These are phyloP conservation scores for Boletus subparvulus DNA, from an alignment of 768 basidiomycete species.

Conservation along the genomic window DNA sequence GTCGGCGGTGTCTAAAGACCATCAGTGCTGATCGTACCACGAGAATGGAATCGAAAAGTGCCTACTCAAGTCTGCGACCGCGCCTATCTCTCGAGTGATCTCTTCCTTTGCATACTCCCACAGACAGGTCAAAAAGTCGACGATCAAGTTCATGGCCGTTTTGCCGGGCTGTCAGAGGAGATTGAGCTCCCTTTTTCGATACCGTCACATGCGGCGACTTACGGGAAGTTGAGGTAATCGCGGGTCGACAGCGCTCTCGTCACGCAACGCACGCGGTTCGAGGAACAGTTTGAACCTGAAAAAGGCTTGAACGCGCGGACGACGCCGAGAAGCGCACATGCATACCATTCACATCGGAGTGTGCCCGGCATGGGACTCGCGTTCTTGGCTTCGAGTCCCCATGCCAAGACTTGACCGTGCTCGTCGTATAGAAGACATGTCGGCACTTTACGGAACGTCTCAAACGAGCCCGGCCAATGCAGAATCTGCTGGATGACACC, in stretches of 20 bases:
- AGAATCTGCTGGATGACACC: conserved; percentile 84
- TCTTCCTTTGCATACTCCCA: conserved; percentile 88
- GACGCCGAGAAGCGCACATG: conserved; percentile 4
- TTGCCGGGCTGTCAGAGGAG: conserved; percentile 60
- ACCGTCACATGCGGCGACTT: conserved; percentile 29
- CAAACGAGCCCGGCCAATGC: conserved; percentile 81
- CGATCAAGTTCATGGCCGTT: conserved; percentile 71
- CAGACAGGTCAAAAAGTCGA: conserved; percentile 78
- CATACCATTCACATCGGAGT: conserved; percentile 53
- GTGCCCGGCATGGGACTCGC: conserved; percentile 66
- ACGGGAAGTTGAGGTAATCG: conserved; percentile 80
- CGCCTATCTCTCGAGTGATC: conserved; percentile 84
- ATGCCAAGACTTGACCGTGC: conserved; percentile 68
- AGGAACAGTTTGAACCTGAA: conserved; percentile 82
- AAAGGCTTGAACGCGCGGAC: background rate
- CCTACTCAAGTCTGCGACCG: conserved; percentile 81
- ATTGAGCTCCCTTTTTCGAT: background rate
- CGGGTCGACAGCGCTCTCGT: conserved; percentile 68
- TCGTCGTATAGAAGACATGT: conserved; percentile 85
- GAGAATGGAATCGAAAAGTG: conserved; percentile 7
- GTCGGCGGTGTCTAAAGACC: conserved; percentile 66
- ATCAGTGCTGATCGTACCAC: background rate
- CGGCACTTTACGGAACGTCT: conserved; percentile 84
- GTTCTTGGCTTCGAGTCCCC: conserved; percentile 89
- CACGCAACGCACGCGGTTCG: conserved; percentile 77